A percentile compares a stretch with the other conserved stretches of the same genome.
Conservation (phyloP, 352 stramenopile genomes). For the Peronospora farinosa region DNA sequence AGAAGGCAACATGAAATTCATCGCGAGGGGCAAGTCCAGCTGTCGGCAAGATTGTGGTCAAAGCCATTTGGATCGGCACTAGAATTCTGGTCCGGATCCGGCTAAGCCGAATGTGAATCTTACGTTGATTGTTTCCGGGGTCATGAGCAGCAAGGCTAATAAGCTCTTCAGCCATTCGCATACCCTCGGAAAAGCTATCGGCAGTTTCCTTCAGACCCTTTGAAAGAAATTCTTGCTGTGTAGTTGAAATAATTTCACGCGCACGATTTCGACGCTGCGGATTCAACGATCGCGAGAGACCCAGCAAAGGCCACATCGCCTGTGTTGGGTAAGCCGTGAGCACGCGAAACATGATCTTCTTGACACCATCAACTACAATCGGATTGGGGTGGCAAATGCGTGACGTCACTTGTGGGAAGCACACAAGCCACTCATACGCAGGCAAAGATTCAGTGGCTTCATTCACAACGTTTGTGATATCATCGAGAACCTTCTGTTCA, state of each 20-base stretch:
- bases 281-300: conserved; percentile 90
- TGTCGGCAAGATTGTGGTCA: conserved; percentile 69
- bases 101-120: conserved; percentile 72
- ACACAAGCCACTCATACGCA: conserved; percentile 95
- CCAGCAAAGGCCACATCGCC: conserved; percentile 95
- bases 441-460: conserved; percentile 50
- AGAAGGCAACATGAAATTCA: conserved; percentile 48
- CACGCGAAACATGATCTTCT: conserved; percentile 91
- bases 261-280: conserved; percentile 54
- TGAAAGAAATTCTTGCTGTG: conserved; percentile 63
- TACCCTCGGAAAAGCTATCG: conserved; percentile 83
- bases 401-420: conserved; percentile 97
- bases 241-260: conserved; percentile 53
- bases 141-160: conserved; percentile 90
- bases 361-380: conserved; percentile 84
- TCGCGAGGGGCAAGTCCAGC: conserved; percentile 56
- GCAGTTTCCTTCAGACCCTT: conserved; percentile 56
- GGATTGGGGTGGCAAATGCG: conserved; percentile 87
- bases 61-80: conserved; percentile 67
- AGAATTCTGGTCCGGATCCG: conserved; percentile 69
- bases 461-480: conserved; percentile 61
- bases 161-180: conserved; percentile 89
- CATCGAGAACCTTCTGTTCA: conserved; percentile 55
- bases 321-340: conserved; percentile 92
- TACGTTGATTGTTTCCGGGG: conserved; percentile 59